phyloP scores from a whole-genome alignment of 768 basidiomycete species.

The Tulasnella sp. region DNA sequence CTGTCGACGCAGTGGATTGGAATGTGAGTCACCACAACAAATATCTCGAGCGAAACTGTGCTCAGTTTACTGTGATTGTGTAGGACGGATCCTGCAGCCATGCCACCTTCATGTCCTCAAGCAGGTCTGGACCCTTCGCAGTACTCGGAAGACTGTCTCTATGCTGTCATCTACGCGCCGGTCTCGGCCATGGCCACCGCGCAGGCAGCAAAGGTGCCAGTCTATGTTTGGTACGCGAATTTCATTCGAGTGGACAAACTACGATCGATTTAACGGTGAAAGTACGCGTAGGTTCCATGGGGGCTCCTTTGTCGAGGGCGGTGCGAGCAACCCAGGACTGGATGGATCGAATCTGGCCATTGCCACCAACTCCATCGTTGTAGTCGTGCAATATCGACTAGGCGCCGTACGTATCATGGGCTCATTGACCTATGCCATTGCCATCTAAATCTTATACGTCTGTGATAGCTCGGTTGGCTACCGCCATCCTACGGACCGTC shows the following conservation, averaged over 20 bases:
- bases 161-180: conserved; percentile 64
- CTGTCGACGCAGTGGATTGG: conserved; percentile 47
- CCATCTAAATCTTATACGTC: neutral
- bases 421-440: conserved; percentile 2
- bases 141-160: conserved; percentile 70
- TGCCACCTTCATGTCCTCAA: conserved; percentile 71
- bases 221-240: conserved; percentile 52
- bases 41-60: neutral
- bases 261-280: neutral
- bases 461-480: conserved; percentile 56
- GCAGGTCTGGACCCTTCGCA: conserved; percentile 34
- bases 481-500: conserved; percentile 37
- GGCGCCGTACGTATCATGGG: conserved; percentile 45
- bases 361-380: conserved; percentile 64
- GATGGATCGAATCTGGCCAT: conserved; percentile 68
- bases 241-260: neutral
- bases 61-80: neutral
- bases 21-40: conserved; percentile 39
- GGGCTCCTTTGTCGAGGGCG: conserved; percentile 66
- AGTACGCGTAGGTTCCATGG: conserved; percentile 60
- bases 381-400: conserved; percentile 75
- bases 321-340: conserved; percentile 58
- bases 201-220: conserved; percentile 32
- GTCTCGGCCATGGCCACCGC: conserved; percentile 25
- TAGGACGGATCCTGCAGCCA: conserved; percentile 36